Base-by-base conservation (phyloP, 2,329 filamentous ascomycete species). In the Cercospora zeae-maydis region DNA sequence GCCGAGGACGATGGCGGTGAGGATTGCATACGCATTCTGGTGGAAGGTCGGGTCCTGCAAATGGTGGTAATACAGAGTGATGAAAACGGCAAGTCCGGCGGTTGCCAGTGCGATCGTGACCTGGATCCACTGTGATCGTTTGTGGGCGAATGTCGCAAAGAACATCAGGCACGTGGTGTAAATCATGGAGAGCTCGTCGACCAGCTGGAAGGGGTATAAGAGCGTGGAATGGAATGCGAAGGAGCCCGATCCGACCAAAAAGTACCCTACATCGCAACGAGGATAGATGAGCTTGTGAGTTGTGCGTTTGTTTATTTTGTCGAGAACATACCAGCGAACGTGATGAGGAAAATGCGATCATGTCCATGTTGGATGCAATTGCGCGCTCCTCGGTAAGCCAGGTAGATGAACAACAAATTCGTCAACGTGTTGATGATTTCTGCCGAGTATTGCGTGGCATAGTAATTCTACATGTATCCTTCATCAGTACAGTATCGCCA, bases 41-140 rank as follows among this genome's bases (percentile, higher is more conserved):
- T 96, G 92, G 75, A 96, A 96, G 1, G 85, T 80, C 0, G 92
- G 91, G 67, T 96, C 88, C 73, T 93, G 91, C 14, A 92, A 86
- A 66, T 90, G 86, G 73, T 92, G 89, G 76, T 96, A 96, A 75
- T 89, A 85, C 42, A 89, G 81, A 13, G 91, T 95, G 74, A 96
- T 93, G 71, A 87, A 89, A 30, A 82, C 62, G 4, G 81, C 77
- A 19, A 84, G 73, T 2, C 71, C 76, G 5, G 86, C 72, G 9
- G 91, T 80, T 13, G 79, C 80, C 4, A 86, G 42, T 7, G 81
- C 90, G 8, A 92, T 79, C 11, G 82, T 62, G 1, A 81, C 69
- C 1, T 84, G 82, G 63, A 85, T 81, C 3, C 67, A 70, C 10
- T 73, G 75, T 1, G 86, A 81, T 63, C 83, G 83, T 13, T 82